Percentiles rank a stretch among this genome's conserved stretches.
Conservation (phyloP, 1,284 basidiomycete genomes). For the Pseudozyma hubeiensis region DNA sequence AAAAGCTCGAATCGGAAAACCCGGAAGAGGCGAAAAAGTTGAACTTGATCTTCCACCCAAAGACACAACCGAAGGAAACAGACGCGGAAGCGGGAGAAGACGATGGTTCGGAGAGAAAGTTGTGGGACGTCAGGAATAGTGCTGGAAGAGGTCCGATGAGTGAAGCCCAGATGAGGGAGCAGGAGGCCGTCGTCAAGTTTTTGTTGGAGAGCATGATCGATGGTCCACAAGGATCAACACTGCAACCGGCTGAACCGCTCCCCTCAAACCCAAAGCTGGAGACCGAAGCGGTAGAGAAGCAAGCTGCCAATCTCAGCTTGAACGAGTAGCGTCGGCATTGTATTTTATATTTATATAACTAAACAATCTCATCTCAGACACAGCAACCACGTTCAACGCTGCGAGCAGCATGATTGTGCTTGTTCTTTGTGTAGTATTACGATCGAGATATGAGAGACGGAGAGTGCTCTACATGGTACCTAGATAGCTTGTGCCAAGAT, state of each 20-base stretch:
- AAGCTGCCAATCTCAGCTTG: slow-evolving; percentile 30
- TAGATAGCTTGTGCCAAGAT: too few relatives aligned
- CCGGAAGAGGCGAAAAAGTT: slow-evolving; percentile 36
- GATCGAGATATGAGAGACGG: too few relatives aligned
- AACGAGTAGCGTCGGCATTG: slow-evolving; percentile 18
- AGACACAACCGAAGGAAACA: background rate
- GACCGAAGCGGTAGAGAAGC: slow-evolving; percentile 12
- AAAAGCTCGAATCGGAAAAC: slow-evolving; percentile 42
- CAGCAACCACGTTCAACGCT: too few relatives aligned
- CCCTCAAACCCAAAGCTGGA: slow-evolving; percentile 3
- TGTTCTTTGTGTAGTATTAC: too few relatives aligned
- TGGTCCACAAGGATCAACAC: slow-evolving; percentile 27
- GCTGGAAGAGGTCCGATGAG: slow-evolving; percentile 67
- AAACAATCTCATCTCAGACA: too few relatives aligned
- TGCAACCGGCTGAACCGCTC: slow-evolving; percentile 29
- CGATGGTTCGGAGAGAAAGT: slow-evolving; percentile 53
- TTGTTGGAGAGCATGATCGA: slow-evolving; percentile 58
- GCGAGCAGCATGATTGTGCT: too few relatives aligned
- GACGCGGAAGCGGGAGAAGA: slow-evolving; percentile 19
- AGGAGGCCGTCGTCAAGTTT: slow-evolving; percentile 63
- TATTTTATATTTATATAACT: too few relatives aligned
- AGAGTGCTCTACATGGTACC: too few relatives aligned
- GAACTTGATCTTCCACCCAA: slow-evolving; percentile 39
- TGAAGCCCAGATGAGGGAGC: slow-evolving; percentile 66
- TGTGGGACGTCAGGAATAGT: slow-evolving; percentile 66